phyloP scores from a whole-genome alignment of 805 yeast species.

The Kluyveromyces aestuarii region DNA sequence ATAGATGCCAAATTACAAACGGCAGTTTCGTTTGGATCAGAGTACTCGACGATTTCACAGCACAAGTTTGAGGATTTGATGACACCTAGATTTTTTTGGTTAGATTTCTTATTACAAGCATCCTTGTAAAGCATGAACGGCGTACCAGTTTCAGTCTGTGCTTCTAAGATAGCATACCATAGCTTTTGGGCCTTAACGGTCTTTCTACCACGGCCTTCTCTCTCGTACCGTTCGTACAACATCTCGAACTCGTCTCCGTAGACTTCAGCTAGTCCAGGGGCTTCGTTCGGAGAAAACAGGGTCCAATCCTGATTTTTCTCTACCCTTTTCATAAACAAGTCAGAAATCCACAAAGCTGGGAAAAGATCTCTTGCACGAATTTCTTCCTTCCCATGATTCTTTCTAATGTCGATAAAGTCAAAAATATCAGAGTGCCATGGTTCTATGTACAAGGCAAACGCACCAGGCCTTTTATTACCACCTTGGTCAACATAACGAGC shows the following conservation, averaged over 20 bases:
- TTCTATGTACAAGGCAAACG: constrained; percentile 86
- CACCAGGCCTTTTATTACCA: constrained; percentile 97
- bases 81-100: constrained; percentile 86
- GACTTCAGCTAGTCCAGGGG: constrained; percentile 74
- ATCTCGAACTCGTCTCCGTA: constrained; percentile 78
- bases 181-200: constrained; percentile 79
- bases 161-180: constrained; percentile 82
- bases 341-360: constrained; percentile 92
- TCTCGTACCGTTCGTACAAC: constrained; percentile 65
- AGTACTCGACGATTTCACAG: constrained; percentile 89
- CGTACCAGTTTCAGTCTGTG: constrained; percentile 94
- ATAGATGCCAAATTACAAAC: constrained; percentile 92
- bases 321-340: constrained; percentile 87
- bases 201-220: constrained; percentile 52
- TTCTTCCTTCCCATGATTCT: constrained; percentile 94
- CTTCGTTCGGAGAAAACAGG: constrained; percentile 79
- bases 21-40: constrained; percentile 87
- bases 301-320: constrained; percentile 77
- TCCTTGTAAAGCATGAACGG: constrained; percentile 94
- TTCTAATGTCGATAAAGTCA: constrained; percentile 76
- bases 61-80: constrained; percentile 92
- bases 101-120: constrained; percentile 77
- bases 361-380: constrained; percentile 87
- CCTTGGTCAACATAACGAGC: constrained; percentile 98
- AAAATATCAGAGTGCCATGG: constrained; percentile 96